A percentile compares a stretch with the other conserved stretches of the same genome.
These are phyloP conservation scores for Solanum hybrid DNA, from an alignment of 305 asterid species.

Conservation along the genomic window DNA sequence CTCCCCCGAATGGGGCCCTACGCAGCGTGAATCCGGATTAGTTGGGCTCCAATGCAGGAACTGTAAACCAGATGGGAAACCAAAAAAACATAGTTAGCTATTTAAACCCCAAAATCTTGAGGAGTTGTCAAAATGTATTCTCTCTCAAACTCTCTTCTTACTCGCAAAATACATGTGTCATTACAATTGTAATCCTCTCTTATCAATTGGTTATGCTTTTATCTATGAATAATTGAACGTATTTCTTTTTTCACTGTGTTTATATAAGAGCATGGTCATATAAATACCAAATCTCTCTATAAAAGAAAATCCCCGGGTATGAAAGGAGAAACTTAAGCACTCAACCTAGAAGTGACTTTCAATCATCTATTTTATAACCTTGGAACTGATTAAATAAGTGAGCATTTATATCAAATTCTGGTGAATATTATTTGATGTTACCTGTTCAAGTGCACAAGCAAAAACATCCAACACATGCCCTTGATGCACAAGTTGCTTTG, in stretches of 20 bases:
- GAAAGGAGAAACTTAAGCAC: neutral
- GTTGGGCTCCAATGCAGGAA: neutral
- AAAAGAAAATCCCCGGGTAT: neutral
- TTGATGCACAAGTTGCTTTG: slow-evolving; percentile 94
- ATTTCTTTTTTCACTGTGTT: neutral
- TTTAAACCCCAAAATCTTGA: neutral
- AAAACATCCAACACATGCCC: slow-evolving; percentile 94
- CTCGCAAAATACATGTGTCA: neutral
- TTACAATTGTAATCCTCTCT: neutral
- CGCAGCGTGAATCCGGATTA: neutral
- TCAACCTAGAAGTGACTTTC: neutral
- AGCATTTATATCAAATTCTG: neutral
- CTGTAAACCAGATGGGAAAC: neutral
- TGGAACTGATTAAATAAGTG: neutral
- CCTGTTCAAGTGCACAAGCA: slow-evolving; percentile 99
- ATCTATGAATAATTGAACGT: neutral
- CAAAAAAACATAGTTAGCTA: neutral
- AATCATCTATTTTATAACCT: neutral
- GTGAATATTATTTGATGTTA: slow-evolving; percentile 6
- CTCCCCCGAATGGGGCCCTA: neutral
- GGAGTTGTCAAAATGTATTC: neutral
- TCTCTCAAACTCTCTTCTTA: neutral
- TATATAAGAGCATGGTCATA: slow-evolving; percentile 1
- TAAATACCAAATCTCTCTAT: neutral
- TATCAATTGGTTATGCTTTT: neutral